Evolutionary conservation across 2,329 filamentous ascomycete species (phyloP), one percentile per base, ranked within the genome.

Genomic region (Aureobasidium sp.): DNA sequence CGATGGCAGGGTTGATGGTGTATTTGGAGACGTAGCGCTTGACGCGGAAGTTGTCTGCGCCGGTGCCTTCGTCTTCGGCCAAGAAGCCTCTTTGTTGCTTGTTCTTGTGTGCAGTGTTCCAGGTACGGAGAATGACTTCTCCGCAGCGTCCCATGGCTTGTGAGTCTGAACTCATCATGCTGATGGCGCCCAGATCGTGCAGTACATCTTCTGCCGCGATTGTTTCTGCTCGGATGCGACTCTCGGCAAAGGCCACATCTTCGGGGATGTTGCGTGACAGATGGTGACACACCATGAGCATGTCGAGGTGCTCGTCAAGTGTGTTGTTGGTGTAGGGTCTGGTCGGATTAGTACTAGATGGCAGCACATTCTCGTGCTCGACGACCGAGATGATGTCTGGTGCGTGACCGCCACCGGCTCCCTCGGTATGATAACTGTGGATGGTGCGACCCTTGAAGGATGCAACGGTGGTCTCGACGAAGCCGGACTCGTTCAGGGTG

Each of bases 221-320:
- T 39, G 93, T 97, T 78, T 97, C 92, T 66, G 91, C 90, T 63
- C 93, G 89, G 75, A 97, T 97, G 42, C 93, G 90, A 39, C 87
- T 91, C 77, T 97, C 93, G 52, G 93, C 93, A 70, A 97, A 97
- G 1, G 92, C 91, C 15, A 97, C 88, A 72, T 97, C 93, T 77
- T 97, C 93, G 63, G 92, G 90, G 64, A 97, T 97, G 75, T 96
- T 87, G 75, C 90, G 90, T 58, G 87, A 91, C 11, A 97, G 80
- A 71, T 97, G 93, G 75, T 97, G 93, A 79, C 93, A 97, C 41
- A 96, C 91, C 93, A 97, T 97, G 51, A 97, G 79, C 93, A 97
- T 97, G 77, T 97, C 93, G 15, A 97, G 84, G 76, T 97, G 93
- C 76, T 97, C 93, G 71, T 97, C 93, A 0, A 97, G 83, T 0